phyloP scores from a whole-genome alignment of 2,329 filamentous ascomycete species.

The Epichloe sibirici region DNA sequence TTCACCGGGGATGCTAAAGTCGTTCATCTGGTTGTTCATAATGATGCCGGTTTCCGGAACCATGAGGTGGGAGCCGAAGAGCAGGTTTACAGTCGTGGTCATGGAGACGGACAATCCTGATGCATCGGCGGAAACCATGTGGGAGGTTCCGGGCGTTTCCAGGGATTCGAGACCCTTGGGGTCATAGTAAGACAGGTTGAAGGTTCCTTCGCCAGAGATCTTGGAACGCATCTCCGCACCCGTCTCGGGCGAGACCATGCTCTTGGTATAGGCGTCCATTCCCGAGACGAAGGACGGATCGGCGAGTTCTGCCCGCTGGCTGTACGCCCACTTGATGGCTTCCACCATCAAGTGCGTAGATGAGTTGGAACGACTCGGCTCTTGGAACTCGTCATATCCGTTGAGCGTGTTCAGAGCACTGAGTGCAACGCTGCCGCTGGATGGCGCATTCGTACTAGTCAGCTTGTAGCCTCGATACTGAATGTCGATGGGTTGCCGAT shows the following conservation, averaged over 20 bases:
- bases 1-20: constrained; percentile 64
- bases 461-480: constrained; percentile 60
- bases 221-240: constrained; percentile 40
- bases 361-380: constrained; percentile 38
- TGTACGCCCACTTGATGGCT: constrained; percentile 73
- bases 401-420: constrained; percentile 63
- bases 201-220: constrained; percentile 29
- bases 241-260: constrained; percentile 49
- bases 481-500: constrained; percentile 48
- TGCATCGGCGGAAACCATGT: constrained; percentile 55
- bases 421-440: constrained; percentile 59
- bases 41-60: constrained; percentile 74
- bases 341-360: constrained; percentile 75
- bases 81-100: constrained; percentile 70
- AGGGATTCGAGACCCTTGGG: constrained; percentile 33
- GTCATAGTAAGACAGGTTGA: constrained; percentile 30
- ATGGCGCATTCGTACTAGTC: constrained; percentile 55
- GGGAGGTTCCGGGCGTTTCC: constrained; percentile 55
- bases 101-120: constrained; percentile 62
- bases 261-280: constrained; percentile 48
- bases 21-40: constrained; percentile 52
- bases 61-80: constrained; percentile 65
- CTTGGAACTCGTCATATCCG: constrained; percentile 55
- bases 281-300: constrained; percentile 59
- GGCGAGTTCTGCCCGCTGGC: constrained; percentile 57